Conservation (phyloP, 352 stramenopile genomes). For the Pythium sukuiense region DNA sequence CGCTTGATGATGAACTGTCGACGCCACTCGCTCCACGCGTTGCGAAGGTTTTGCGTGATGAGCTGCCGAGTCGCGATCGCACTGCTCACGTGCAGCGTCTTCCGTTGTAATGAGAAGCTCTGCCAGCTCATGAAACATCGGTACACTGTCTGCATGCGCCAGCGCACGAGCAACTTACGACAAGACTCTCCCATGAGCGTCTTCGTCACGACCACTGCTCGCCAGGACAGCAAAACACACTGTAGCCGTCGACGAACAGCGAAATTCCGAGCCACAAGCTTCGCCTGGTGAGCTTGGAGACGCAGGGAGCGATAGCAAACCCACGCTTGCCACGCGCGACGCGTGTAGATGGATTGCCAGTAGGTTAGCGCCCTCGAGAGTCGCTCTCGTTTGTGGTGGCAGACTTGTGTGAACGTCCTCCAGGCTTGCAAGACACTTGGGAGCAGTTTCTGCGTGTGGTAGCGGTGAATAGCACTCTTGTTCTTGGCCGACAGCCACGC, state of each 20-base stretch:
- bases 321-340: conserved; percentile 23
- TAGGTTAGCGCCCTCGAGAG: conserved; percentile 7
- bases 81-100: conserved; percentile 5
- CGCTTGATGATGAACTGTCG: conserved; percentile 18
- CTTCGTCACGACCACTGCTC: neutral
- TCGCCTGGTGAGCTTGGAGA: neutral
- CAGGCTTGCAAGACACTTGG: conserved; percentile 9
- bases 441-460: conserved; percentile 14
- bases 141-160: conserved; percentile 40
- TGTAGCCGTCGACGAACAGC: neutral
- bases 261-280: neutral
- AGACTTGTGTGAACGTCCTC: neutral
- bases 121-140: conserved; percentile 41
- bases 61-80: conserved; percentile 12
- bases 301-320: neutral
- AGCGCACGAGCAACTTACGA: conserved; percentile 31
- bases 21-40: conserved; percentile 19
- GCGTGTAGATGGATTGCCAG: conserved; percentile 12
- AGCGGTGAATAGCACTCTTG: neutral
- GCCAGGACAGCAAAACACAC: conserved; percentile 3
- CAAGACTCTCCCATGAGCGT: conserved; percentile 8
- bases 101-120: neutral
- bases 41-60: neutral
- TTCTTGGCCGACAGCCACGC: neutral
- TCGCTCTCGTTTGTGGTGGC: neutral